Evolutionary conservation across 148 eudicot species (phyloP), one percentile per base, ranked within the genome.

Genomic region (Suaeda aralocaspica): DNA sequence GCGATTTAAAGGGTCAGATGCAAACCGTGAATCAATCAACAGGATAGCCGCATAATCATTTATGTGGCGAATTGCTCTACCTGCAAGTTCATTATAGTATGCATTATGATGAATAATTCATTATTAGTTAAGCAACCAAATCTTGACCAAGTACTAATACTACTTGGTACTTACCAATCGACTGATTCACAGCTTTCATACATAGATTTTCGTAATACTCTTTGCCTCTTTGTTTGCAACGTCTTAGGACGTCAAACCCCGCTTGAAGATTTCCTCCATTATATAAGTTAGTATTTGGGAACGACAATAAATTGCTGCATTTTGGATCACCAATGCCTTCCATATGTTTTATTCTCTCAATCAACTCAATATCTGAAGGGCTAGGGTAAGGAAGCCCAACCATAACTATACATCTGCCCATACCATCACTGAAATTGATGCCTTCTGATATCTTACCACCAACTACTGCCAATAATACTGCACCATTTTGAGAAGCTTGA

Each of bases 381-480:
- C 88, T 93, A 5, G 97, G 92, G 76, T 93, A 93, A 46, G 98
- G 98, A 70, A 93, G 85, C 59, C 98, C 98, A 45, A 89, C 97
- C 96, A 93, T 89, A 59, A 91, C 83, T 66, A 93, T 83, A 78
- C 98, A 93, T 72, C 98, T 81, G 45, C 98, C 95, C 87, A 89
- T 86, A 49, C 92, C 98, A 73, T 93, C 98, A 67, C 98, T 91
- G 68, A 93, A 93, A 71, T 93, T 93, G 74, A 93, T 93, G 59
- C 98, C 96, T 86, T 93, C 96, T 31, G 96, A 93, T 81, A 93
- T 81, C 82, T 93, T 93, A 29, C 96, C 98, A 64, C 98, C 98
- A 56, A 93, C 98, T 31, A 93, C 91, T 72, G 98, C 98, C 58
- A 93, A 67, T 71, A 93, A 76, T 52, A 93, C 67, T 57, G 96